Evolutionary conservation across 306 rosid species (phyloP).

Genomic region (Hippophae rhamnoides): DNA sequence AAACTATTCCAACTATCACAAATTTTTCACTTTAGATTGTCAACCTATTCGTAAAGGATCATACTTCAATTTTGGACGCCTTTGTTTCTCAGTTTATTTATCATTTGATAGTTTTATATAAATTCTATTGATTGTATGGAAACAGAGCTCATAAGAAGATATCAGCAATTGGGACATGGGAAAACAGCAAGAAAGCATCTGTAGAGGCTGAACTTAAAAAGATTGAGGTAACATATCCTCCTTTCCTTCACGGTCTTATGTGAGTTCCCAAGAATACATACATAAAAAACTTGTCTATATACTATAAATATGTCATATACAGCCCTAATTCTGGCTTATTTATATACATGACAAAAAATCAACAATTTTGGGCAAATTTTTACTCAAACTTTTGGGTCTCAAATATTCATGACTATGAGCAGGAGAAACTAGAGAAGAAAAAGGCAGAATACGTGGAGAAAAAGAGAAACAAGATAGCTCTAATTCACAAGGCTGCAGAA

Average conservation of each 20-base stretch:
- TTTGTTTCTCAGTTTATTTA: no score
- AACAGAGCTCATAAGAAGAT: constrained; percentile 65
- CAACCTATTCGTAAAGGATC: no score
- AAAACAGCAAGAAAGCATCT: constrained; percentile 60
- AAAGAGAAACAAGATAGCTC: constrained; percentile 65
- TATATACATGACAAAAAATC: not conserved
- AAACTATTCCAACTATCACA: no score
- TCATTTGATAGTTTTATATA: not conserved
- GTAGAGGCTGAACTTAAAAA: constrained; percentile 56
- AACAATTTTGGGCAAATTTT: not conserved
- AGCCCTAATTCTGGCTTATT: no score
- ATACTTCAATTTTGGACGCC: no score
- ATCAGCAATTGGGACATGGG: constrained; percentile 62
- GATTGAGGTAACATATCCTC: constrained; percentile 40
- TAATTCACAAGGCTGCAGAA: constrained; percentile 61
- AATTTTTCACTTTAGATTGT: no score
- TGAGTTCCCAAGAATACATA: no score
- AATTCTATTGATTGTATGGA: constrained; percentile 5
- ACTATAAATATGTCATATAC: no score
- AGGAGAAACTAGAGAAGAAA: constrained; percentile 78
- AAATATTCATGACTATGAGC: constrained; percentile 4
- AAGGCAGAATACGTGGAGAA: constrained; percentile 70
- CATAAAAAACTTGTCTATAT: no score
- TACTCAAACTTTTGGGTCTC: no score
- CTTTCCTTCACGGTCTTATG: not conserved